These are phyloP conservation scores for Alternaria gansuensis DNA, from an alignment of 2,329 filamentous ascomycete genomes.

Conservation along the genomic window DNA sequence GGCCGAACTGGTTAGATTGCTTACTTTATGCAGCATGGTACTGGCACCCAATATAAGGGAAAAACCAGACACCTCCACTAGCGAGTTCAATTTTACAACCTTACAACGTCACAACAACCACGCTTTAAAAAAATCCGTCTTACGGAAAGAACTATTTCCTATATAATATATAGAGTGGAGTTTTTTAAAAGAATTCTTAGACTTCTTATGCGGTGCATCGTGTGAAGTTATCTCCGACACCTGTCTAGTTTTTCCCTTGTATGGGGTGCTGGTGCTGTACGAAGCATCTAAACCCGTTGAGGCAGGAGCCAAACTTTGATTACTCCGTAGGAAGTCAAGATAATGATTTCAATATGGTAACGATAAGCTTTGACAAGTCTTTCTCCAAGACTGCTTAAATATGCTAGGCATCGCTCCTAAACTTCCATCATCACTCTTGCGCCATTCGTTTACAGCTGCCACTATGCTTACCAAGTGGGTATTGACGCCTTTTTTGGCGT, in stretches of 20 bases:
- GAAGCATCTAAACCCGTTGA: constrained; percentile 19
- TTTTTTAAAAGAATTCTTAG: too few relatives aligned
- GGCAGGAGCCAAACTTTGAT: constrained; percentile 24
- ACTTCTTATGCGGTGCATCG: too few relatives aligned
- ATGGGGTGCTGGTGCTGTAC: neutral
- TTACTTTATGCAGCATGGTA: constrained; percentile 1
- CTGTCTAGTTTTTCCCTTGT: too few relatives aligned
- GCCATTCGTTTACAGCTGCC: constrained; percentile 1
- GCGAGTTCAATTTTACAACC: too few relatives aligned
- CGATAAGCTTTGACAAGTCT: constrained; percentile 27
- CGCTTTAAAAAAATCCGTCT: too few relatives aligned
- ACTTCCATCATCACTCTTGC: neutral
- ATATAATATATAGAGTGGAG: too few relatives aligned
- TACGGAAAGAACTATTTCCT: too few relatives aligned
- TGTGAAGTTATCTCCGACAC: too few relatives aligned
- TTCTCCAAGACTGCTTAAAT: constrained; percentile 30
- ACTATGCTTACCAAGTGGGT: constrained; percentile 28
- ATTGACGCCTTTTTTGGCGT: constrained; percentile 21
- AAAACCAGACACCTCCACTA: too few relatives aligned
- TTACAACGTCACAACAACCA: too few relatives aligned
- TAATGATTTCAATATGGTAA: constrained; percentile 18
- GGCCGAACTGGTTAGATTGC: neutral
- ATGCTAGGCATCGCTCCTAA: constrained; percentile 16
- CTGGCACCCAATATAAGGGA: neutral
- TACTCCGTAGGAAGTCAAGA: constrained; percentile 16